Base-by-base conservation (phyloP, 2,329 filamentous ascomycete species). In the Ophiostoma pallidulum region DNA sequence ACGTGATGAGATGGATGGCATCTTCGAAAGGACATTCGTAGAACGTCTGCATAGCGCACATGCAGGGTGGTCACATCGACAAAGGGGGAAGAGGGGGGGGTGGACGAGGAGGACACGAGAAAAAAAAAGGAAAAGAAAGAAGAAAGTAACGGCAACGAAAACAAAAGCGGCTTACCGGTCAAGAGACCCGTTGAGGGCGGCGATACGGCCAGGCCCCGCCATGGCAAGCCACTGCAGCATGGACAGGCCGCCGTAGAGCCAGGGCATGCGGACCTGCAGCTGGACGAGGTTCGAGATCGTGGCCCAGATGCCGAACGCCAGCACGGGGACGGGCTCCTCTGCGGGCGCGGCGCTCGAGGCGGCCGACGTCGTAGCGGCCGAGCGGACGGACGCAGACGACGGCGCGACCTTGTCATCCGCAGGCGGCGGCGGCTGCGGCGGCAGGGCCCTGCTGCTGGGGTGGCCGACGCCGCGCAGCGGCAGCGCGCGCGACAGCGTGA, bases 181-280 rank as follows among this genome's bases (percentile, higher is more conserved):
- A 66, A 96, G 70, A 64, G 81, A 74, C 54, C 88, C 82, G 64
- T 94, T 77, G 24, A 84, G 78, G 59, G 77, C 75, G 61, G 85
- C 88, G 54, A 94, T 66, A 66, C 68, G 77, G 59, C 88, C 86
- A 54, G 86, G 86, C 20, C 89, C 87, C 59, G 73, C 71, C 60
- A 91, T 67, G 59, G 81, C 74, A 56, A 80, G 73, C 72, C 85
- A 82, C 66, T 92, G 87, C 56, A 84, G 64, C 65, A 95, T 76
- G 49, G 85, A 84, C 51, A 92, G 64, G 56, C 78, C 70, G 61
- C 87, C 87, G 60, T 74, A 75, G 48, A 95, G 75, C 91, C 91
- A 97, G 54, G 91, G 91, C 88, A 95, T 94, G 65, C 88, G 85
- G 55, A 71, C 65, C 56, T 83, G 74, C 60, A 95, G 66, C 70